A percentile compares a stretch with the other conserved stretches of the same genome.
phyloP scores from a whole-genome alignment of 2,329 filamentous ascomycete genomes.

The Fusarium sp. region DNA sequence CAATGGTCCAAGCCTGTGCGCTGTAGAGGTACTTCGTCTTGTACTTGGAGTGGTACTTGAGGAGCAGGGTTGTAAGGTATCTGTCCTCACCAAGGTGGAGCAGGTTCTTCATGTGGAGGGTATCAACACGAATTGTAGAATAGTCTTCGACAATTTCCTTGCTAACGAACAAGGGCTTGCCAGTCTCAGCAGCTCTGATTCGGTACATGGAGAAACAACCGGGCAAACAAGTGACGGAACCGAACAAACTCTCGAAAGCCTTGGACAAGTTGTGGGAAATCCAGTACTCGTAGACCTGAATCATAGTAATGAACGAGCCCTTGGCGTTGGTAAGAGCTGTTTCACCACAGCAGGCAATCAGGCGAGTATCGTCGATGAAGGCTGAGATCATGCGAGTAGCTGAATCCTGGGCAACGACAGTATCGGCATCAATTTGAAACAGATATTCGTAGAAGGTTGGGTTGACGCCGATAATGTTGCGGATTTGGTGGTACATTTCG shows the following conservation, averaged over 20 bases:
- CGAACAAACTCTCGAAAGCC: conserved; percentile 96
- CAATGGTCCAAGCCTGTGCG: conserved; percentile 96
- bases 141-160: conserved; percentile 90
- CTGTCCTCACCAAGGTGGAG: conserved; percentile 97
- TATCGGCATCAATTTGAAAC: conserved; percentile 97
- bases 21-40: conserved; percentile 98
- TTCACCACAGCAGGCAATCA: conserved; percentile 96
- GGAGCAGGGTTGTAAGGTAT: conserved; percentile 91
- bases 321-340: conserved; percentile 94
- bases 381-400: conserved; percentile 91
- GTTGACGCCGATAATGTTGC: conserved; percentile 98
- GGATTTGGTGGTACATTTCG: conserved; percentile 98
- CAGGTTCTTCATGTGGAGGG: conserved; percentile 98
- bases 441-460: conserved; percentile 98
- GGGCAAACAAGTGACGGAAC: conserved; percentile 95
- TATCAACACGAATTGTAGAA: conserved; percentile 93
- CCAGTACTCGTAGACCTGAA: conserved; percentile 99
- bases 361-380: conserved; percentile 89
- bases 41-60: conserved; percentile 92
- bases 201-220: conserved; percentile 99
- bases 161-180: conserved; percentile 96
- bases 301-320: conserved; percentile 95
- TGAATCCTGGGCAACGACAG: conserved; percentile 88
- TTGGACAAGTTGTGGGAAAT: conserved; percentile 98
- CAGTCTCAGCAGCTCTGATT: conserved; percentile 91